Evolutionary conservation across 148 eudicot genomes (phyloP).

Genomic region (Fallopia convolvulus): DNA sequence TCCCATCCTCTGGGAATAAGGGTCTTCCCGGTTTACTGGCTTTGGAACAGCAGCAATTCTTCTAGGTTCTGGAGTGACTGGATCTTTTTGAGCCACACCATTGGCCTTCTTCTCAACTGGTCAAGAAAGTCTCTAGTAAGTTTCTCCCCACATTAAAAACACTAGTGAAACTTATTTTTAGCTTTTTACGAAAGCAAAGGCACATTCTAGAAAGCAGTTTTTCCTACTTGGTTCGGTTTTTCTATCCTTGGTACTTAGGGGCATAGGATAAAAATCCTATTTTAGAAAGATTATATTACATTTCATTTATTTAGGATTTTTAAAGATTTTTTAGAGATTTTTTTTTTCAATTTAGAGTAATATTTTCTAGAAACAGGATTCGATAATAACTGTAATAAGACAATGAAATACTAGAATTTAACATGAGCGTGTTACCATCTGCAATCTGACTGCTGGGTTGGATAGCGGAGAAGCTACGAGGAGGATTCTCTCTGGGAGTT

Average conservation of each 20-base stretch:
- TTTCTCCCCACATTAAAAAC: neutral
- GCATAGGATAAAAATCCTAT: neutral
- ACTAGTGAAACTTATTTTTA: neutral
- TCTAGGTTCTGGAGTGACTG: conserved; percentile 37
- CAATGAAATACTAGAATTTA: neutral
- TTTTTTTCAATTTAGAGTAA: too few relatives aligned
- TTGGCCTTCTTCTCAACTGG: conserved; percentile 46
- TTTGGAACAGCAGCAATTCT: conserved; percentile 30
- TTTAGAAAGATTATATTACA: too few relatives aligned
- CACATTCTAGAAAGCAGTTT: neutral
- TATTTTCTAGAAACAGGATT: too few relatives aligned
- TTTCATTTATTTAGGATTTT: too few relatives aligned
- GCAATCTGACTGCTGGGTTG: conserved; percentile 39
- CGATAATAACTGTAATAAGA: neutral
- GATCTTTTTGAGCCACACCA: conserved; percentile 40
- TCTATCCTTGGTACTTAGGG: too few relatives aligned
- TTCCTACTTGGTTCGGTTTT: neutral
- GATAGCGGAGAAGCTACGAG: conserved; percentile 3
- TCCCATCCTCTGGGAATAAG: conserved; percentile 30
- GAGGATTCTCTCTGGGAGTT: conserved; percentile 40
- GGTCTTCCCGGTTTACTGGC: conserved; percentile 34
- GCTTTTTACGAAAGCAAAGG: neutral
- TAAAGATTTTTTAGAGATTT: too few relatives aligned
- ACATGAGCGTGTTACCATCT: conserved; percentile 34
- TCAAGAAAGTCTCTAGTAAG: conserved; percentile 13